Evolutionary conservation across 2,329 filamentous ascomycete genomes (phyloP), one percentile per base, ranked within the genome.

Genomic region (Cladosporium sp.): DNA sequence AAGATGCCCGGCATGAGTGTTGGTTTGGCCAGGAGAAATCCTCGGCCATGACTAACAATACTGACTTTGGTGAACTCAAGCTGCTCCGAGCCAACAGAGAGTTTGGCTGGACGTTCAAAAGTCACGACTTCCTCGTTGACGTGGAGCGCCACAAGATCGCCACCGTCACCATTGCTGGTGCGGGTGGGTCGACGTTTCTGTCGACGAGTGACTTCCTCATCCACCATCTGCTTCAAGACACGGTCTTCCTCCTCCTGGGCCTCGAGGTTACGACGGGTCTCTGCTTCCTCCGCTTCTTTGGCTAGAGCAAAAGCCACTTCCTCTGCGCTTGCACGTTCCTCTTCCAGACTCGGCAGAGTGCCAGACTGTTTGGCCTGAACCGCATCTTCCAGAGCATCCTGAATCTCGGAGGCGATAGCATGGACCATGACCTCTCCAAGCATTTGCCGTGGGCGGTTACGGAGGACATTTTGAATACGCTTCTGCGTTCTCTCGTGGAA

Each of bases 241-340:
- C 89, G 85, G 69, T 93, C 88, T 74, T 93, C 89, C 74, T 93
- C 71, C 65, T 82, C 79, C 64, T 80, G 73, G 2, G 66, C 77
- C 57, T 81, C 77, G 21, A 73, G 73, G 58, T 77, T 78, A 65
- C 73, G 73, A 28, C 77, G 79, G 59, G 75, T 74, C 10, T 80
- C 74, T 36, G 80, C 76, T 64, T 80, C 74, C 65, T 82, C 77
- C 8, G 80, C 78, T 60, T 78, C 73, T 66, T 79, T 79, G 0
- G 83, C 90, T 61, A 87, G 79, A 73, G 84, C 84, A 55, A 87
- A 87, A 32, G 91, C 82, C 28, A 86, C 87, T 26, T 90, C 90
- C 79, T 96, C 92, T 68, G 96, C 92, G 15, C 88, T 88, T 32
- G 91, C 92, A 47, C 93, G 87, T 78, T 98, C 93, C 73, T 96